Conservation (phyloP, 1,284 basidiomycete species). For the Moesziomyces antarcticus region DNA sequence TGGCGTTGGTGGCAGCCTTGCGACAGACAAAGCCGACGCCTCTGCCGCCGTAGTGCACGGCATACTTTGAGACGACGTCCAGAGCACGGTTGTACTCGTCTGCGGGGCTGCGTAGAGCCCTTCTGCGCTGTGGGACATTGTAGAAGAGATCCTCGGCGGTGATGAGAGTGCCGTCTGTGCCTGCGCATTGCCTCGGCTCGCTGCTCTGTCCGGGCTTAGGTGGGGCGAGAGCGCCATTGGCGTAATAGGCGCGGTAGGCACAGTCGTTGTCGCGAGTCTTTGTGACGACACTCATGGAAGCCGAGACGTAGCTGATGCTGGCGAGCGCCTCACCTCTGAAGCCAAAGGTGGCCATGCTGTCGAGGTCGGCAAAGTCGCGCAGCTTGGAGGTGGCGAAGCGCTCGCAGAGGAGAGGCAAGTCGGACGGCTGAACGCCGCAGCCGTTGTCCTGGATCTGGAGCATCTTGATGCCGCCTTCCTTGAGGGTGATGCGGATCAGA, state of each 20-base stretch:
- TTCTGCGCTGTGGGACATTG: slow-evolving; percentile 88
- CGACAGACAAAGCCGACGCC: slow-evolving; percentile 80
- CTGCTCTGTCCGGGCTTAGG: slow-evolving; percentile 54
- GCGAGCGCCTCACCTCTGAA: slow-evolving; percentile 98
- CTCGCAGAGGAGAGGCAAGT: slow-evolving; percentile 90
- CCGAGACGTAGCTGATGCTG: slow-evolving; percentile 89
- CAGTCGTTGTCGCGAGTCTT: slow-evolving; percentile 71
- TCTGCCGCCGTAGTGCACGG: slow-evolving; percentile 69
- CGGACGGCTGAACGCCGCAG: slow-evolving; percentile 80
- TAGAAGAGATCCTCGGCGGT: slow-evolving; percentile 96
- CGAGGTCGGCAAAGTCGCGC: slow-evolving; percentile 84
- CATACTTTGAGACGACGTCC: slow-evolving; percentile 93
- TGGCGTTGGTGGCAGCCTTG: slow-evolving; percentile 47
- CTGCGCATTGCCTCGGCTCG: slow-evolving; percentile 84
- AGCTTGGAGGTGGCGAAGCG: slow-evolving; percentile 97
- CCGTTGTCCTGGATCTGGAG: slow-evolving; percentile 98
- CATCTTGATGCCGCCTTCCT: slow-evolving; percentile 94
- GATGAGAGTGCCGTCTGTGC: slow-evolving; percentile 92
- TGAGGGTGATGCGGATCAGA: slow-evolving; percentile 85
- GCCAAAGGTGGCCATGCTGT: slow-evolving; percentile 88
- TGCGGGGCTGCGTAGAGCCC: slow-evolving; percentile 83
- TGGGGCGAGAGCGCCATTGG: slow-evolving; percentile 49
- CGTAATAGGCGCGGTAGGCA: slow-evolving; percentile 63
- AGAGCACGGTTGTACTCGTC: slow-evolving; percentile 94
- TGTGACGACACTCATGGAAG: slow-evolving; percentile 86